Evolutionary conservation across 441 rosid genomes (phyloP), one percentile per base, ranked within the genome.

Genomic region (Jatropha podagrica): DNA sequence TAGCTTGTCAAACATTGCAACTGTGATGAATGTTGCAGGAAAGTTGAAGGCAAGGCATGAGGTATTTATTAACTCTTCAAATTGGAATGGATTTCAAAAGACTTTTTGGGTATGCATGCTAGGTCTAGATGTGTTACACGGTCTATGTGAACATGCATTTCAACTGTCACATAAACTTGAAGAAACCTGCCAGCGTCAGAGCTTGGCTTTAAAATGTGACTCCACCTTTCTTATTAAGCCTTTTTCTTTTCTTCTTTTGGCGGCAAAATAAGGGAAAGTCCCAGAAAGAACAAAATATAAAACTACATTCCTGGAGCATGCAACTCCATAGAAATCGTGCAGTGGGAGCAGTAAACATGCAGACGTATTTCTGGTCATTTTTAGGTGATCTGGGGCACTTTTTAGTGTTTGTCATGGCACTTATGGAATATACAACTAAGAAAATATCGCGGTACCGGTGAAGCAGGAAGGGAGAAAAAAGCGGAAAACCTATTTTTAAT

Each of bases 31-130:
- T 55, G 89, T 92, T 56, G 87, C 69, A 0, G 86, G 79, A 65
- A 94, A 94, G 84, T 80, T 96, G 92, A 89, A 90, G 86, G 82
- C 92, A 63, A 93, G 99, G 80, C 92, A 89, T 51, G 96, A 94
- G 99, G 99, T 95, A 90, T 79, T 75, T 67, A 59, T 74, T 32
- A 38, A 60, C 52, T 8, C n/a, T 26, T 41, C 46, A n/a, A 65
- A 56, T 17, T 17, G 37, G n/a, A 27, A 71, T 59, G 20, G 40
- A 52, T 51, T 11, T 38, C 17, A 76, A 61, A 23, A 68, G 41
- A 38, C 26, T 14, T 52, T 9, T 10, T 8, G 3, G 44, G 42
- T 54, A 51, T 18, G 18, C 20, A 38, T 8, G 26, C 54, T 41
- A 23, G 40, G 14, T 52, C 4, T 11, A 4, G 32, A 48, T 15